Evolutionary conservation across 345 rosid genomes (phyloP).

Genomic region (Luvunga scandens): DNA sequence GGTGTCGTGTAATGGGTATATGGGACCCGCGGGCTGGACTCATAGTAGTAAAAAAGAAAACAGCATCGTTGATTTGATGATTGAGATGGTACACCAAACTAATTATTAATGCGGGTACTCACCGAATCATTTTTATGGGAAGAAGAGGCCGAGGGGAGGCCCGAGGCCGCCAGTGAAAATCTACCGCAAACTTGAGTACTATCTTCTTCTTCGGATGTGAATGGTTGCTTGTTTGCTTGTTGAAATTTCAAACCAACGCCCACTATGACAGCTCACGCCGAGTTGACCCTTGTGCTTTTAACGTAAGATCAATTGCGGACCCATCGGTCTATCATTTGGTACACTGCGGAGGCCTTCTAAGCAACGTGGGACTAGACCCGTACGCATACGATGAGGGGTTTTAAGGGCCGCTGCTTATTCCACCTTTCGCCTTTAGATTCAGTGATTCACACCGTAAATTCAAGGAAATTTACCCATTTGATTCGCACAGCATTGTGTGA

Average conservation of each 20-base stretch:
- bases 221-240: neutral
- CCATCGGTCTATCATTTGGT: too few relatives aligned
- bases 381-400: too few relatives aligned
- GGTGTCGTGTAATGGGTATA: neutral
- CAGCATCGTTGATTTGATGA: slow-evolving; percentile 21
- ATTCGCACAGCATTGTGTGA: too few relatives aligned
- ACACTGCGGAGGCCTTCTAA: too few relatives aligned
- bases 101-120: slow-evolving; percentile 30
- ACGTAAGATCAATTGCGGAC: too few relatives aligned
- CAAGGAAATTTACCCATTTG: too few relatives aligned
- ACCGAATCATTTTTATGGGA: slow-evolving; percentile 32
- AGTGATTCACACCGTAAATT: too few relatives aligned
- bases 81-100: slow-evolving; percentile 39
- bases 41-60: slow-evolving; percentile 10
- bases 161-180: neutral
- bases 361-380: too few relatives aligned
- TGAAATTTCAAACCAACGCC: neutral
- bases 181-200: neutral
- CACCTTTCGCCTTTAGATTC: too few relatives aligned
- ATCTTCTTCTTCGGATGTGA: too few relatives aligned
- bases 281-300: too few relatives aligned
- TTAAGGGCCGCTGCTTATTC: too few relatives aligned
- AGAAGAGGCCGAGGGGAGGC: neutral
- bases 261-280: neutral
- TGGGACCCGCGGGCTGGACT: slow-evolving; percentile 22